phyloP scores from a whole-genome alignment of 495 filamentous ascomycete species.

The Penicillium arizonense region DNA sequence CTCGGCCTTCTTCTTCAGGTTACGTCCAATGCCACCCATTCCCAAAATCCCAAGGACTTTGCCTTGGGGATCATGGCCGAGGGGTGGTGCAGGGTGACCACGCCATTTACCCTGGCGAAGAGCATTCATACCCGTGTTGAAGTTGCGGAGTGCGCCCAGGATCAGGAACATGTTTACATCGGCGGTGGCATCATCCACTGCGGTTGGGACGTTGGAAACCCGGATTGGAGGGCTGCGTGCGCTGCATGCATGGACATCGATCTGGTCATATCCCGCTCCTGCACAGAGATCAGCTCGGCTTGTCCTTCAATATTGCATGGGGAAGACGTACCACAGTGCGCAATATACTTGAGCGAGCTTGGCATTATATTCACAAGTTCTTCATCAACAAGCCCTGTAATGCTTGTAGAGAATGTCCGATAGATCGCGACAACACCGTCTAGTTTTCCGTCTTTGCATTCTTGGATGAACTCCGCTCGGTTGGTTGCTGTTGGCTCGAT shows the following conservation, averaged over 20 bases:
- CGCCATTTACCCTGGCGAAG: slow-evolving; percentile 61
- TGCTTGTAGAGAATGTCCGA: slow-evolving; percentile 61
- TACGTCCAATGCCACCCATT: slow-evolving; percentile 83
- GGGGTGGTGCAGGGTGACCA: slow-evolving; percentile 42
- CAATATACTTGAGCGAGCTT: slow-evolving; percentile 50
- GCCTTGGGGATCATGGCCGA: slow-evolving; percentile 64
- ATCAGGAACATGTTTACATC: slow-evolving; percentile 77
- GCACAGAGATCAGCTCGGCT: neutral
- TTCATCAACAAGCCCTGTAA: slow-evolving; percentile 69
- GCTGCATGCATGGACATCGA: slow-evolving; percentile 70
- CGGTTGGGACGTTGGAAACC: slow-evolving; percentile 79
- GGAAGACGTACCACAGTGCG: slow-evolving; percentile 48
- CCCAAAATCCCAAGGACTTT: slow-evolving; percentile 74
- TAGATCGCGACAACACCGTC: slow-evolving; percentile 68
- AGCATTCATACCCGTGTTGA: slow-evolving; percentile 60
- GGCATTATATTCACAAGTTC: slow-evolving; percentile 64
- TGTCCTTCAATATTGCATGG: neutral
- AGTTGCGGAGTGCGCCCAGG: slow-evolving; percentile 70
- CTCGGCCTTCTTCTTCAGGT: slow-evolving; percentile 52
- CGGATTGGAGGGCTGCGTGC: slow-evolving; percentile 53
- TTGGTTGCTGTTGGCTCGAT: slow-evolving; percentile 48
- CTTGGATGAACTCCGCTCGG: slow-evolving; percentile 67
- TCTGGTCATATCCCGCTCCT: slow-evolving; percentile 81
- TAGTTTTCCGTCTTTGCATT: slow-evolving; percentile 67
- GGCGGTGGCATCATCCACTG: slow-evolving; percentile 79